phyloP scores from a whole-genome alignment of 1,284 basidiomycete genomes.

The Trichosporon faecale region DNA sequence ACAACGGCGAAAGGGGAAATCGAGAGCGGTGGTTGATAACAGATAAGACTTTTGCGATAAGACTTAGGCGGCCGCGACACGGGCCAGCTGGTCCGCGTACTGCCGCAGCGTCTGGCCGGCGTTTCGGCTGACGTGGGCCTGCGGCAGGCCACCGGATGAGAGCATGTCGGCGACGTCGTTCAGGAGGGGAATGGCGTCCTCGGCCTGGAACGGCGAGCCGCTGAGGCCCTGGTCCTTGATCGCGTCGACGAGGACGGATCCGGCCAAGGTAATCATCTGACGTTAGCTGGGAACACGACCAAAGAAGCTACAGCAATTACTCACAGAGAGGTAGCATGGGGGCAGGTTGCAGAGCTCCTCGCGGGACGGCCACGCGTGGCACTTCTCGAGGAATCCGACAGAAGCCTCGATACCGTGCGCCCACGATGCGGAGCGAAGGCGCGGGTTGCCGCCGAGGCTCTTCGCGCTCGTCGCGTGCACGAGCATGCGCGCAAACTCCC shows the following conservation, averaged over 20 bases:
- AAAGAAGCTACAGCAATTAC: constrained; percentile 8
- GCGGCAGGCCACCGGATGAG: constrained; percentile 29
- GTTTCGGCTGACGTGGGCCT: constrained; percentile 29
- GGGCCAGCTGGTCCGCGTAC: constrained; percentile 27
- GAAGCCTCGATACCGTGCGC: constrained; percentile 30
- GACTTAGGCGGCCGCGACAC: not conserved
- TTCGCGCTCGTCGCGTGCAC: constrained; percentile 34
- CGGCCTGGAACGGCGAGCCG: constrained; percentile 20
- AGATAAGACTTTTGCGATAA: not conserved
- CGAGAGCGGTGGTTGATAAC: not conserved
- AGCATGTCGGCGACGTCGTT: constrained; percentile 32
- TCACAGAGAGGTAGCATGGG: constrained; percentile 34
- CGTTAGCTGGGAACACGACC: not conserved
- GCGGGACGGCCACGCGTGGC: constrained; percentile 29
- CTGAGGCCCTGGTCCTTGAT: constrained; percentile 21
- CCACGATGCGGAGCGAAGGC: constrained; percentile 16
- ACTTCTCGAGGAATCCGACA: constrained; percentile 33
- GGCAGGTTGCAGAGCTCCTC: constrained; percentile 34
- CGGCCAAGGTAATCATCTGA: constrained; percentile 31
- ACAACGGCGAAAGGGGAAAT: not conserved
- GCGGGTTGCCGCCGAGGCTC: constrained; percentile 23
- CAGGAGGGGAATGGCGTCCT: constrained; percentile 26
- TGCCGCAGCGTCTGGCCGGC: constrained; percentile 25
- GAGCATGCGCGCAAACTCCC: constrained; percentile 36
- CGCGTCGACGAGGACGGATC: constrained; percentile 23